Base-by-base conservation (phyloP, 306 rosid genomes). In the Castanea sativa region DNA sequence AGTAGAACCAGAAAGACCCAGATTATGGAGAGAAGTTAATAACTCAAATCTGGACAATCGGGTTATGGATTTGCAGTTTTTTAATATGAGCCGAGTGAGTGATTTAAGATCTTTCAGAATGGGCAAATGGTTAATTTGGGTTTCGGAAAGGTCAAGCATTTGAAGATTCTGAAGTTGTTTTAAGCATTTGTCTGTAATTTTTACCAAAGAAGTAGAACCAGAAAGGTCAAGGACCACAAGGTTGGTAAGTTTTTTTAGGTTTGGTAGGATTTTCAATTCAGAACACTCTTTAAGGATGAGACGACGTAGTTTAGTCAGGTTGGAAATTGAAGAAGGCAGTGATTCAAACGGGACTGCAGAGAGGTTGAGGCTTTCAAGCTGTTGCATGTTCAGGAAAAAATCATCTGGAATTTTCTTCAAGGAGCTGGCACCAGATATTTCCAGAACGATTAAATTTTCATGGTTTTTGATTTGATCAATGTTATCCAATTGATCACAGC, bases 221-320 rank as follows among this genome's bases (percentile, higher is more conserved):
- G 80, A 73, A 59, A 86, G 82, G 76, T 86, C 89, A 79, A 86
- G 45, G 64, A 82, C 61, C 82, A 59, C 19, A 27, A 86, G 86
- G 8, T 79, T 32, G 32, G 0, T 4, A 1, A 76, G 30, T 3
- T 11, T 14, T 53, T 33, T 53, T 3, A 86, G 27, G 65, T 53
- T 76, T 19, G 82, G 84, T 76, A 86, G 73, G 12, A 3, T 5
- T 64, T 29, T 0, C 67, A 86, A 79, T 43, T 12, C 0, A 7
- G 59, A 21, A 56, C 86, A 83, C 2, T 58, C 55, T 21, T 76
- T 71, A 0, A 86, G 82, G 69, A 82, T 70, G 67, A 86, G 81
- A 65, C 81, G 83, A 16, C 80, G 80, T n/a, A 82, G 78, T 69
- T 86, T 56, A 4, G 0, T 7, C 18, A 55, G 75, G 2, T 61